Conservation (phyloP, 352 stramenopile species). For the Globisporangium echinulatum region DNA sequence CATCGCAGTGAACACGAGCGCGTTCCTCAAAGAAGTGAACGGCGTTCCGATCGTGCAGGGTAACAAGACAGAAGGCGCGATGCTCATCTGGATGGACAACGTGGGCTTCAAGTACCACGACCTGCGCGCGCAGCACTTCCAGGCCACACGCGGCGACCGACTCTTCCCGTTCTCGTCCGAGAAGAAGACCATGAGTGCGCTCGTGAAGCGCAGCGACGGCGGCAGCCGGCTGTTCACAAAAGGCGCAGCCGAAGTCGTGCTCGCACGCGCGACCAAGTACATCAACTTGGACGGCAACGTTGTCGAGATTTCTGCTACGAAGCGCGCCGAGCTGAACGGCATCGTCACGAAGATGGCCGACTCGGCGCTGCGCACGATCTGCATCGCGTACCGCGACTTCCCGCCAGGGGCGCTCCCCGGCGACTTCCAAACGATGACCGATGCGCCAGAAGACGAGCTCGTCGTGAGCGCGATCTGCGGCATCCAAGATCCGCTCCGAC, state of each 20-base stretch:
- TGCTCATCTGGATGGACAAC: conserved; percentile 69
- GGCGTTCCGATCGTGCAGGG: conserved; percentile 41
- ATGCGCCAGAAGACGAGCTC: conserved; percentile 71
- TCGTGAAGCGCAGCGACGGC: conserved; percentile 37
- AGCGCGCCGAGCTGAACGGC: conserved; percentile 60
- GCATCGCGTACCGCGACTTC: conserved; percentile 82
- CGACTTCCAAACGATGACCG: conserved; percentile 45
- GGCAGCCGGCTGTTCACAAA: conserved; percentile 56
- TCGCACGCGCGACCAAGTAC: conserved; percentile 47
- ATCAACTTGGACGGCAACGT: conserved; percentile 55
- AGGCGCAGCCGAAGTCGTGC: conserved; percentile 69
- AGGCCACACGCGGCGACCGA: conserved; percentile 44
- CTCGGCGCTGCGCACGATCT: conserved; percentile 81
- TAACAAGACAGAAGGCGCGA: conserved; percentile 81
- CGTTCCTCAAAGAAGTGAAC: conserved; percentile 54
- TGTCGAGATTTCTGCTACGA: conserved; percentile 44
- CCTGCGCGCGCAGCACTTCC: conserved; percentile 45
- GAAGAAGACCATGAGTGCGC: conserved; percentile 75
- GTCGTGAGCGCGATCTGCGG: conserved; percentile 90
- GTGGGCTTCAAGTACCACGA: conserved; percentile 51
- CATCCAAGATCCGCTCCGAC: conserved; percentile 94
- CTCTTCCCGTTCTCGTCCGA: conserved; percentile 79
- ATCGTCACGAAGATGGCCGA: conserved; percentile 81
- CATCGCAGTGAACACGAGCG: conserved; percentile 69
- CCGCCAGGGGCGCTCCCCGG: conserved; percentile 31